Evolutionary conservation across 2,329 filamentous ascomycete species (phyloP), one percentile per base, ranked within the genome.

Genomic region (Mollisia scopiformis): DNA sequence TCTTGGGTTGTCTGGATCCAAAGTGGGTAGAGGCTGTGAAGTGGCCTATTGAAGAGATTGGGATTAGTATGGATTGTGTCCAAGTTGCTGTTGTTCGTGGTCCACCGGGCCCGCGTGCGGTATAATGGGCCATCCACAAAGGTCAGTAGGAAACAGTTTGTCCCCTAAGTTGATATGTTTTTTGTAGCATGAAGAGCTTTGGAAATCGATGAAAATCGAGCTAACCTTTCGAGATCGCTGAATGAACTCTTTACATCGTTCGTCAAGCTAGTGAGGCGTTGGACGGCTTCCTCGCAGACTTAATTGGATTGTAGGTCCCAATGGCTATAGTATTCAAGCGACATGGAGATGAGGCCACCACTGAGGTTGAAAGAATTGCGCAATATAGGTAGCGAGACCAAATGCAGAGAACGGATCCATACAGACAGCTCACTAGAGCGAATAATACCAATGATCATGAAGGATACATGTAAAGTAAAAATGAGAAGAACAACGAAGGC

Each of bases 311-410:
- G n/a, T n/a, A 59, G 35, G 13, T 16, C 27, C 41, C 57, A 49
- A 13, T 33, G 23, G 6, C 1, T 50, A 35, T 60, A 51, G 8
- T 56, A n/a, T 35, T 60, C 16, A 19, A 23, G n/a, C n/a, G 51
- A 54, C 30, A 52, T 60, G 25, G 58, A 55, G n/a, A 60, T 52
- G 16, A 60, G 41, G 43, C 51, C 46, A 23, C 41, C 35, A 13
- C 41, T 52, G 30, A 55, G n/a, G 56, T 33, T 60, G 35, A 11
- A 60, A 8, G 33, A 60, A 56, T 21, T 60, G 58, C 7, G 27
- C 13, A 23, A 43, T 43, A 41, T 28, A 25, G 21, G 51, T 52
- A 13, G 58, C 52, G 23, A 55, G 19, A 33, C 35, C 35, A 23
- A 60, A 41, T 7, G 52, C 52, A 25, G 58, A 50, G 23, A 55